phyloP scores from a whole-genome alignment of 345 rosid genomes.

The Rhodamnia rubescens region DNA sequence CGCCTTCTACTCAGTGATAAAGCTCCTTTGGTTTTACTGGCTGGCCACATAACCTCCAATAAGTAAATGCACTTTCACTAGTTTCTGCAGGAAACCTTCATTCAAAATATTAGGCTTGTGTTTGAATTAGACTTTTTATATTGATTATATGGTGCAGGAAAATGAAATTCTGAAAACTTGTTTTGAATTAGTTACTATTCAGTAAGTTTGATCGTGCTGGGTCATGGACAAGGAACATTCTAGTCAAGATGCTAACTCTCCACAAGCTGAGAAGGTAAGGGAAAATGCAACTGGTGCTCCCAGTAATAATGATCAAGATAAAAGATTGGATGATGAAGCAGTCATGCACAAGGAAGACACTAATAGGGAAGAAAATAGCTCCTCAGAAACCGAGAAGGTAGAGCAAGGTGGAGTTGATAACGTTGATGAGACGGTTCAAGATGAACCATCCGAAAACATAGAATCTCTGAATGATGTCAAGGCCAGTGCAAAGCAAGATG shows the following conservation, averaged over 20 bases:
- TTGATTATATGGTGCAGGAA: neutral
- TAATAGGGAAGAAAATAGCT: neutral
- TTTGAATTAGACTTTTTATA: neutral
- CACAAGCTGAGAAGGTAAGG: conserved; percentile 12
- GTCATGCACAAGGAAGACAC: neutral
- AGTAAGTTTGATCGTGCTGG: neutral
- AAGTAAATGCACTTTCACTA: neutral
- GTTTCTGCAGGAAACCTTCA: neutral
- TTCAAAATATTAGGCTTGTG: neutral
- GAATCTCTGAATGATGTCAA: neutral
- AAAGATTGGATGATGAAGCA: neutral
- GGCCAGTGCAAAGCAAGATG: neutral
- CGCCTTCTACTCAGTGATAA: neutral
- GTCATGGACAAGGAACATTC: conserved; percentile 13
- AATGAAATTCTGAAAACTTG: neutral
- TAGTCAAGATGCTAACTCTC: conserved; percentile 2
- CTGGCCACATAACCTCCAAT: neutral
- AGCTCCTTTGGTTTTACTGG: neutral
- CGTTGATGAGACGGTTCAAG: neutral
- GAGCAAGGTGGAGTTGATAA: neutral
- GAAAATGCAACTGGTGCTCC: conserved; percentile 3
- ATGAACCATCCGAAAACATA: neutral
- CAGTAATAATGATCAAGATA: neutral
- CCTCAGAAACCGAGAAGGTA: neutral
- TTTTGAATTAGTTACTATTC: conserved; percentile 5